Percentiles rank a stretch among this genome's conserved stretches.
Conservation (phyloP, 805 yeast species). For the Cephaloascus albidus region DNA sequence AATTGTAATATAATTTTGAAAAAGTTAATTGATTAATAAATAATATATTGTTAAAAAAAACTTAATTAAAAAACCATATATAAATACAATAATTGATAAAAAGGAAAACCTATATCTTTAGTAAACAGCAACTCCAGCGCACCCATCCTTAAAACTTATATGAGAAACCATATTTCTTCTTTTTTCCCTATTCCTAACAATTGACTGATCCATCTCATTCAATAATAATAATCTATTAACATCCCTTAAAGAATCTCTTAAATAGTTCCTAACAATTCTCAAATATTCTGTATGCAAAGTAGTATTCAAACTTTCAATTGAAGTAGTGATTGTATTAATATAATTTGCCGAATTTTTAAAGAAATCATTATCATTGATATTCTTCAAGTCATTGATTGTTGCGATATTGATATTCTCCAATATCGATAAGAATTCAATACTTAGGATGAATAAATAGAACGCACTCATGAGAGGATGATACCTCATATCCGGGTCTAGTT, state of each 20-base stretch:
- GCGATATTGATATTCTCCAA: constrained; percentile 1
- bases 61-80: too few relatives aligned
- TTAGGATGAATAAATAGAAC: constrained; percentile 2
- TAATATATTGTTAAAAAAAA: too few relatives aligned
- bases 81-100: too few relatives aligned
- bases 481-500: background rate
- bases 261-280: constrained; percentile 4
- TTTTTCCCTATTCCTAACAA: background rate
- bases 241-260: constrained; percentile 4
- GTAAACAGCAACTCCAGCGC: constrained; percentile 2
- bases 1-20: too few relatives aligned
- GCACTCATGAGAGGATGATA: constrained; percentile 1
- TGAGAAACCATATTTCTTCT: constrained; percentile 1
- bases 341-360: background rate
- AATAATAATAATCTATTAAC: constrained; percentile 3
- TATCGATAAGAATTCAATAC: constrained; percentile 3
- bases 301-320: constrained; percentile 5
- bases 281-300: constrained; percentile 5
- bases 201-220: constrained; percentile 2
- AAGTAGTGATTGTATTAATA: constrained; percentile 1
- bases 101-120: too few relatives aligned
- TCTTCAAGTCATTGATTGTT: background rate
- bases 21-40: too few relatives aligned
- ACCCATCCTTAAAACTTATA: constrained; percentile 1
- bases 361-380: background rate